Evolutionary conservation across 257 asterid species (phyloP), one percentile per base, ranked within the genome.

Genomic region (Prunella vulgaris): DNA sequence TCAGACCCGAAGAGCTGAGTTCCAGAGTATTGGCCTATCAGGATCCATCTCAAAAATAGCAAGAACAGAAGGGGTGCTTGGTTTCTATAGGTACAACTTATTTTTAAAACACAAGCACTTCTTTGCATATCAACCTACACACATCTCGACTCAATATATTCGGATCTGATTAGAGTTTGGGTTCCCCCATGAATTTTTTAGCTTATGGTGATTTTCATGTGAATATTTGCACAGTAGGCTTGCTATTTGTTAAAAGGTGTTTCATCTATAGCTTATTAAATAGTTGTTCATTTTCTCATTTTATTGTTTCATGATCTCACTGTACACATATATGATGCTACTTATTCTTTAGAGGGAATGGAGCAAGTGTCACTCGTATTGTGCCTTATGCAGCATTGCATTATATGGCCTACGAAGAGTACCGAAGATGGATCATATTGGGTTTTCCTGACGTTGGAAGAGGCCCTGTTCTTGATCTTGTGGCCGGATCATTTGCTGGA

Each of bases 361-460:
- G 98, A 74, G 98, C 98, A 38, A 93, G 98, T 46, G 87, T 90
- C 57, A 96, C 90, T 28, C 97, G 97, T 27, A 93, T 93, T 14
- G 96, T 93, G 69, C 98, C 98, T 54, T 93, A 93, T 73, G 98
- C 98, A 21, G 98, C 97, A n/a, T 38, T 93, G 79, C 97, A 90
- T 74, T 93, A 83, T 48, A 93, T 93, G 98, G 77, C 98, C 40
- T 93, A 93, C 69, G 98, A 93, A 84, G 89, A 93, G 75, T 93
- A 93, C 61, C 83, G 98, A 22, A 83, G 89, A 78, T 88, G 88
- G 98, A 90, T 93, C 71, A 88, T 88, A 60, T 72, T 78, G 61
- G 89, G 86, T 13, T 78, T 84, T 72, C 97, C 97, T 7, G 81
- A 76, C 5, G 32, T 78, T 21, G 82, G 87, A 18, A 87, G 84